These are phyloP conservation scores for Heterobasidion parviporum DNA, from an alignment of 1,284 basidiomycete species.

Conservation along the genomic window DNA sequence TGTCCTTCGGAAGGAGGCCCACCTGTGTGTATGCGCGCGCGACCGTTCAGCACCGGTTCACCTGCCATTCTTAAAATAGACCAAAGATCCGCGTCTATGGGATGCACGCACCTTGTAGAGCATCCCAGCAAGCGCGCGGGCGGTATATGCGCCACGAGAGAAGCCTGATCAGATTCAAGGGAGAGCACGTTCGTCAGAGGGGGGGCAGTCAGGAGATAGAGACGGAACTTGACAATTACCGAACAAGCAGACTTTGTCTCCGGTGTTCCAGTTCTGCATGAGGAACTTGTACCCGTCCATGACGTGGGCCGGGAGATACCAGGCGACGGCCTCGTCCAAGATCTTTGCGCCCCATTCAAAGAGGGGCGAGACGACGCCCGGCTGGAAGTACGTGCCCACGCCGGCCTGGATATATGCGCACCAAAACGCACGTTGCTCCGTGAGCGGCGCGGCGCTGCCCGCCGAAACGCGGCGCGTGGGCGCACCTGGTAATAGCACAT, in stretches of 20 bases:
- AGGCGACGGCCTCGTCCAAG: slow-evolving; percentile 52
- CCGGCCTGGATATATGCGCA: slow-evolving; percentile 34
- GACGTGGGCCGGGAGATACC: slow-evolving; percentile 59
- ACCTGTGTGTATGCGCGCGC: slow-evolving; percentile 25
- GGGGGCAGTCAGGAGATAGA: neutral
- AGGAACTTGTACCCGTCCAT: slow-evolving; percentile 60
- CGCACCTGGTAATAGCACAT: slow-evolving; percentile 61
- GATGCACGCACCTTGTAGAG: slow-evolving; percentile 26
- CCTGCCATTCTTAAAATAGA: neutral
- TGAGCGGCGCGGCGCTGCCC: neutral
- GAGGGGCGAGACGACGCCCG: slow-evolving; percentile 45
- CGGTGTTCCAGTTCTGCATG: slow-evolving; percentile 46
- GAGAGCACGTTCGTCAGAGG: neutral
- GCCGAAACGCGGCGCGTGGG: neutral
- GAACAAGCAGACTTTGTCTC: slow-evolving; percentile 58
- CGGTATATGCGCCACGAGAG: slow-evolving; percentile 72
- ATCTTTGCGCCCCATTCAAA: slow-evolving; percentile 40
- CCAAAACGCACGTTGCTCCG: neutral
- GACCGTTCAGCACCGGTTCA: neutral
- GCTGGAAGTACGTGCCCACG: slow-evolving; percentile 48
- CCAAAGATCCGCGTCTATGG: neutral
- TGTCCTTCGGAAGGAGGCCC: slow-evolving; percentile 51
- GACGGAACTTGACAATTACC: slow-evolving; percentile 26
- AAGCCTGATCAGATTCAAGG: slow-evolving; percentile 36
- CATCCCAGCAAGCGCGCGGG: slow-evolving; percentile 65